Percentiles rank a stretch among this genome's conserved stretches.
phyloP scores from a whole-genome alignment of 257 asterid genomes.

The Rehmannia glutinosa region DNA sequence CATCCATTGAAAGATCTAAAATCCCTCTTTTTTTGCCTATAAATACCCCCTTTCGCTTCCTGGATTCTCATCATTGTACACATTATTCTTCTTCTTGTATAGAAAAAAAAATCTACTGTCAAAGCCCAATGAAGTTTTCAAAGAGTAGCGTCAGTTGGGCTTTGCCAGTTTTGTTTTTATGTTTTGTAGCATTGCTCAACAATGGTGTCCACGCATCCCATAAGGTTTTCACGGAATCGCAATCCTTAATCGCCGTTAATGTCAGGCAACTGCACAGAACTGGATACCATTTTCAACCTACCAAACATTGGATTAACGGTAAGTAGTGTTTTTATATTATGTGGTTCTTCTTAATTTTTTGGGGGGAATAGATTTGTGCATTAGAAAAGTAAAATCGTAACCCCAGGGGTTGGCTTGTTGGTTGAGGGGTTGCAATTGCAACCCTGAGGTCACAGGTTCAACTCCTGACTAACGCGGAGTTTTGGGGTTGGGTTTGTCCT shows the following conservation, averaged over 20 bases:
- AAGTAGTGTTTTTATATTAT: neutral
- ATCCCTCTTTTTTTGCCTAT: slow-evolving; percentile 6
- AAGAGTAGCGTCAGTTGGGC: neutral
- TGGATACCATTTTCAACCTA: slow-evolving; percentile 64
- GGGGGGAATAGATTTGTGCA: too few species aligned
- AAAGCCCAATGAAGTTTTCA: neutral
- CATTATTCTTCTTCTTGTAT: neutral
- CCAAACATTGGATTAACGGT: slow-evolving; percentile 63
- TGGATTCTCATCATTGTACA: neutral
- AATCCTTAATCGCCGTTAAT: slow-evolving; percentile 7
- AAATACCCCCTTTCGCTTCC: slow-evolving; percentile 10
- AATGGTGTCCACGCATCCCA: slow-evolving; percentile 45
- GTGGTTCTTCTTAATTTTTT: too few species aligned
- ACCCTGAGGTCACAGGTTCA: too few species aligned
- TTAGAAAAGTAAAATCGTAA: too few species aligned
- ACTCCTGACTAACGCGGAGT: too few species aligned
- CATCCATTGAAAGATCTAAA: neutral
- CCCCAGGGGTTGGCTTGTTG: too few species aligned
- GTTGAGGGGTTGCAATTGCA: too few species aligned
- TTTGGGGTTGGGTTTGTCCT: too few species aligned
- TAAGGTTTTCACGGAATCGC: slow-evolving; percentile 18
- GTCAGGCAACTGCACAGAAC: slow-evolving; percentile 38
- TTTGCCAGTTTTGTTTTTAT: slow-evolving; percentile 8
- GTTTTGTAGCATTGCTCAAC: slow-evolving; percentile 17
- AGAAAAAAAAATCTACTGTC: too few species aligned